A percentile compares a stretch with the other conserved stretches of the same genome.
Conservation (phyloP, 148 eudicot genomes). For the Vaccinium macrocarpon region DNA sequence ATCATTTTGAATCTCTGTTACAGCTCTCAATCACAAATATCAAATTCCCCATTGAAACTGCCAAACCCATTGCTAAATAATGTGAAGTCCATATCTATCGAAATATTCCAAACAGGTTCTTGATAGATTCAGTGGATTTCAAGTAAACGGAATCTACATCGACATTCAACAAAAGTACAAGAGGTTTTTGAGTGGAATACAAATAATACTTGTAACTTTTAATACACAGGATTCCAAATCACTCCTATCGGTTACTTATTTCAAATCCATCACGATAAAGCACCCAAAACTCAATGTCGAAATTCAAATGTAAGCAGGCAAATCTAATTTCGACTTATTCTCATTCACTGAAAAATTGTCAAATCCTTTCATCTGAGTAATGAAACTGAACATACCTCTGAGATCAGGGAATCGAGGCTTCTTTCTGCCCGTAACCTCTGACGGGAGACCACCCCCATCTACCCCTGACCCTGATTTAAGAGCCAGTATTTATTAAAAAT, state of each 20-base stretch:
- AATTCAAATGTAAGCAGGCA: background rate
- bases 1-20: background rate
- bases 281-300: background rate
- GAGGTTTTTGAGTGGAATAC: background rate
- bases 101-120: background rate
- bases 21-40: background rate
- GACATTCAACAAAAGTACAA: background rate
- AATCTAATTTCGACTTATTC: background rate
- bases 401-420: slow-evolving; percentile 52
- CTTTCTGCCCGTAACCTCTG: slow-evolving; percentile 38
- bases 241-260: background rate
- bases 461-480: slow-evolving; percentile 41
- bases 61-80: background rate
- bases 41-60: background rate
- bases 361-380: background rate
- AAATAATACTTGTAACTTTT: background rate
- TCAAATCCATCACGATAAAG: background rate
- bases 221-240: background rate
- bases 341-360: background rate
- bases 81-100: background rate
- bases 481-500: background rate
- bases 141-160: background rate
- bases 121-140: background rate
- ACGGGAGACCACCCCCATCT: slow-evolving; percentile 32
- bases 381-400: slow-evolving; percentile 42